phyloP scores from a whole-genome alignment of 768 basidiomycete genomes.

The Lactifluus hygrophoroides region DNA sequence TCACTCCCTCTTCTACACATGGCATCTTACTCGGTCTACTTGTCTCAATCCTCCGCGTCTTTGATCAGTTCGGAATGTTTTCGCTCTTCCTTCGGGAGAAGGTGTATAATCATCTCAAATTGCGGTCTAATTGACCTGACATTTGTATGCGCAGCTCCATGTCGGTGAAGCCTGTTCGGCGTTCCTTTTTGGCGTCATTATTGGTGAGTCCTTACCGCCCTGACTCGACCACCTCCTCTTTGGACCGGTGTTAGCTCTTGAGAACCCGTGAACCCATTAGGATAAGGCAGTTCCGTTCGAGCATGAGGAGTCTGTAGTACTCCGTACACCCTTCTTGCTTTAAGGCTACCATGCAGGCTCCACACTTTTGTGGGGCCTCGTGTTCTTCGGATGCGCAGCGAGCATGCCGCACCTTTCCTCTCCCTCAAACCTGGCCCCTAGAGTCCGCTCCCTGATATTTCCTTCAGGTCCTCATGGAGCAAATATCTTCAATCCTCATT shows the following conservation, averaged over 20 bases:
- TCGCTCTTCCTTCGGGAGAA: constrained; percentile 85
- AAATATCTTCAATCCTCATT: constrained; percentile 71
- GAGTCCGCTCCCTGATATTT: not conserved
- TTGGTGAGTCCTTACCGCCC: constrained; percentile 42
- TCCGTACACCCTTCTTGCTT: too few relatives aligned
- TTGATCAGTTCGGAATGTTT: constrained; percentile 82
- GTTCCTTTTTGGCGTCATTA: constrained; percentile 85
- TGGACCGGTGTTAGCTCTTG: not conserved
- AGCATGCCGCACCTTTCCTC: not conserved
- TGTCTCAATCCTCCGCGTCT: not conserved
- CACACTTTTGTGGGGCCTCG: too few relatives aligned
- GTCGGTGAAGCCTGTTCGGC: constrained; percentile 97
- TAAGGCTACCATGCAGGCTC: too few relatives aligned
- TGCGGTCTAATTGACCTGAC: not conserved
- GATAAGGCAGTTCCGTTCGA: not conserved
- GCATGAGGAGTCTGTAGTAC: too few relatives aligned
- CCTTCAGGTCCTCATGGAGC: constrained; percentile 75
- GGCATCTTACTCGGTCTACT: not conserved
- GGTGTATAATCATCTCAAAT: constrained; percentile 31
- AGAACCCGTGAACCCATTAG: not conserved
- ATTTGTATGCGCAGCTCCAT: constrained; percentile 47
- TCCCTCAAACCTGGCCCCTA: too few relatives aligned
- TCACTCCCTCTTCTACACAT: not conserved
- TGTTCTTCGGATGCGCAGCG: not conserved
- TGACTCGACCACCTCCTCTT: not conserved